Base-by-base conservation (phyloP, 768 basidiomycete species). In the Calocera cornea region DNA sequence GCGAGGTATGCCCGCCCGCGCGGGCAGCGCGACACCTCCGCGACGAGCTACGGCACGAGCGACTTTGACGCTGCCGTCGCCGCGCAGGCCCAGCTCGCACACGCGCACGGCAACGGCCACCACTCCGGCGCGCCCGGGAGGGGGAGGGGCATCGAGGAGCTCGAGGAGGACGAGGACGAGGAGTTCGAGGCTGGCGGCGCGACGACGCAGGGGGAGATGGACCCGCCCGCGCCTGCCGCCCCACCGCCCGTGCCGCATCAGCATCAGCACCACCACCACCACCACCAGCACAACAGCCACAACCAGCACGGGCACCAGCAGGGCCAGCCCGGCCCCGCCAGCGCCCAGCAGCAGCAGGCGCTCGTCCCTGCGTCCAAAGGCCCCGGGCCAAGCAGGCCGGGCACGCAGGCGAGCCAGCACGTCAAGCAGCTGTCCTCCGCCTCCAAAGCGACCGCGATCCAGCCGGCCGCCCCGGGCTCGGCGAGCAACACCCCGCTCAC, bases 401-500 rank as follows among this genome's bases (percentile, higher is more conserved):
- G 44, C 24, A 47, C 44, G 7, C 8, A 8, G 8, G 44, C 44
- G 5, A 8, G 8, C 44, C 44, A 47, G 19, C 44, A 47, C 44
- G 14, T 38, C 44, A 47, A 47, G 19, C 44, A 47, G 24, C 44
- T 47, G 5, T 19, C 19, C 24, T 47, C 44, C 44, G 44, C 8
- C 8, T 19, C 19, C 44, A 47, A 47, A 47, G 24, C 16, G 8
- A 19, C 19, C 3, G 44, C 44, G 19, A 7, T 47, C 8, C 44
- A 47, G 44, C 44, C 44, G 5, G 8, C 19, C 44, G 19, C 44
- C 65, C n/a, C 33, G 33, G 0, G 7, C n/a, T n/a, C n/a, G 24
- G 24, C 65, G 34, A 8, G 8, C 1, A 65, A 65, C 12, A 67
- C 64, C 14, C 71, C 74, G 12, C 71, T 76, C 40, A 72, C 73